These are phyloP conservation scores for Tetracladium maxilliforme DNA, from an alignment of 2,329 filamentous ascomycete species.

Conservation along the genomic window DNA sequence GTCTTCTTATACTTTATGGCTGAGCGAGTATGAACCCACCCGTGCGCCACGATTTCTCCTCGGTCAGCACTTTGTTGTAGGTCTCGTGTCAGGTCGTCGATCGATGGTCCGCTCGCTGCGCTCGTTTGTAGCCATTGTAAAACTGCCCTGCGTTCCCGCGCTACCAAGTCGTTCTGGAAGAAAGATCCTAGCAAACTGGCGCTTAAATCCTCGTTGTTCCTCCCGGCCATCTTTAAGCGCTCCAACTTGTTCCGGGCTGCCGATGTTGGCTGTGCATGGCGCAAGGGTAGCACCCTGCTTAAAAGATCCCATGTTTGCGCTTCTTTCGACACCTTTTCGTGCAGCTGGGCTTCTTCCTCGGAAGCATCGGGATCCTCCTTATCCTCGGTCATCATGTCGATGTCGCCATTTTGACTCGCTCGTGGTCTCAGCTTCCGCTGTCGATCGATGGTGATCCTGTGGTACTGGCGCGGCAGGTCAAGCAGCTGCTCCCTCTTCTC, in stretches of 20 bases:
- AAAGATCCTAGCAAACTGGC: no score
- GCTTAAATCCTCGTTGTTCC: no score
- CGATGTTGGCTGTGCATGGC: no score
- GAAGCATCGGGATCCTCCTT: no score
- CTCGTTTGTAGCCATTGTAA: conserved; percentile 78
- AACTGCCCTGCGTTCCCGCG: conserved; percentile 65
- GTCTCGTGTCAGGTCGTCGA: conserved; percentile 63
- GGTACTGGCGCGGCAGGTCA: conserved; percentile 51
- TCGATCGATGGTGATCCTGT: conserved; percentile 32
- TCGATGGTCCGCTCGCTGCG: conserved; percentile 52
- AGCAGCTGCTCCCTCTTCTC: conserved; percentile 53
- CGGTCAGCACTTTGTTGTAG: conserved; percentile 63
- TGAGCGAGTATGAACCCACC: conserved; percentile 84
- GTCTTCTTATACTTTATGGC: conserved; percentile 85
- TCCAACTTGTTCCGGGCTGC: no score
- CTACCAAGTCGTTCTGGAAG: no score
- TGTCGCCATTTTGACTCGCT: conserved; percentile 22
- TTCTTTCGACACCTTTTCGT: conserved; percentile 33
- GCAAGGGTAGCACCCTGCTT: conserved; percentile 52
- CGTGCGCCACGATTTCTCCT: conserved; percentile 70
- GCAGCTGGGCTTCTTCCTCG: conserved; percentile 6
- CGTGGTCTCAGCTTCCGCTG: conserved; percentile 9
- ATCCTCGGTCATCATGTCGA: conserved; percentile 39
- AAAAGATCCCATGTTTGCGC: conserved; percentile 84
- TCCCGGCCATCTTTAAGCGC: no score